These are phyloP conservation scores for Sarcomyxa edulis DNA, from an alignment of 768 basidiomycete species.

Conservation along the genomic window DNA sequence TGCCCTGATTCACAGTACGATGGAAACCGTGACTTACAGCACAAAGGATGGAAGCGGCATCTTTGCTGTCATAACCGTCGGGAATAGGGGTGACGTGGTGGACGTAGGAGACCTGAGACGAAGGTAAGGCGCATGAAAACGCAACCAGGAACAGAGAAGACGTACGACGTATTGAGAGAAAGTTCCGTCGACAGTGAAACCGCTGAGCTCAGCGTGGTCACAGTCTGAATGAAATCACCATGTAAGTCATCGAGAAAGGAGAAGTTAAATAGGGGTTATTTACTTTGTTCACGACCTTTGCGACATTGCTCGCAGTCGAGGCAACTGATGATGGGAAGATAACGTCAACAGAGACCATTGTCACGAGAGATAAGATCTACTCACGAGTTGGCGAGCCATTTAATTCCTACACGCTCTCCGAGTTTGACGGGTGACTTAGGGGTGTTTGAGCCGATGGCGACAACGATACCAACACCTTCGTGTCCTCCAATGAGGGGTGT, in stretches of 20 bases:
- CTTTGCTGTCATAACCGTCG: conserved; percentile 54
- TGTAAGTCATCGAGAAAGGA: background rate
- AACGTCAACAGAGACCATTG: background rate
- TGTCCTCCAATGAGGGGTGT: conserved; percentile 77
- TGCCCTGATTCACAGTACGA: background rate
- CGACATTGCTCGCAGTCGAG: conserved; percentile 73
- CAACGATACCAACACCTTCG: conserved; percentile 77
- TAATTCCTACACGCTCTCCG: conserved; percentile 80
- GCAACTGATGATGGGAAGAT: conserved; percentile 30
- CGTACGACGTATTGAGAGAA: conserved; percentile 64
- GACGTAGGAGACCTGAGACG: conserved; percentile 45
- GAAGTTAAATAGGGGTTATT: conserved; percentile 11
- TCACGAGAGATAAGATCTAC: conserved; percentile 5
- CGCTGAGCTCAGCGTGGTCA: conserved; percentile 49
- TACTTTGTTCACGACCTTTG: conserved; percentile 72
- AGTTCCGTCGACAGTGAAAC: conserved; percentile 74
- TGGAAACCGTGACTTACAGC: conserved; percentile 47
- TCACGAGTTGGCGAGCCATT: conserved; percentile 66
- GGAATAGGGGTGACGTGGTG: conserved; percentile 79
- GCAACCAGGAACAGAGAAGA: conserved; percentile 6
- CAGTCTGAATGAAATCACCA: conserved; percentile 42
- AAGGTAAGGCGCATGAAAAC: background rate
- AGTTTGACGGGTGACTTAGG: conserved; percentile 55
- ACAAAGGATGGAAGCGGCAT: conserved; percentile 73
- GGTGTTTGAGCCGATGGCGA: conserved; percentile 73